Evolutionary conservation across 2,329 filamentous ascomycete species (phyloP), one percentile per base, ranked within the genome.

Genomic region (Nothophaeocryptopus gaeumannii): DNA sequence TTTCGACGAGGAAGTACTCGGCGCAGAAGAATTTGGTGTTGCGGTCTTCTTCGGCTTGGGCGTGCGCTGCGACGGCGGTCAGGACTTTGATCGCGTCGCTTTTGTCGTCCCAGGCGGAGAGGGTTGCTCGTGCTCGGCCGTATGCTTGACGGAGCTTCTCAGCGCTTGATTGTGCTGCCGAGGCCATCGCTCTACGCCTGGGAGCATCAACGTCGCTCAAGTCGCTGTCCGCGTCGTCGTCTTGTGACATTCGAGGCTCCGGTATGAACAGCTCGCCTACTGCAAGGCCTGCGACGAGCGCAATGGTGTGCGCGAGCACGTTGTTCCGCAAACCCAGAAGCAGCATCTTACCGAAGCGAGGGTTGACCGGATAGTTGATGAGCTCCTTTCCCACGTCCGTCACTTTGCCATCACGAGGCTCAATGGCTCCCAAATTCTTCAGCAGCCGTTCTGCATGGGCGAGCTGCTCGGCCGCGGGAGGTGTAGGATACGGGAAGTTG

Each of bases 401-500:
- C 13, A 96, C 84, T 60, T 86, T 81, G 0, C 89, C 89, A 15
- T 39, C 51, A 8, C 79, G 77, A 0, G 79, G 60, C 9, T 83
- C 82, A 30, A 97, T 76, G 1, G 92, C 93, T 0, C 89, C 89
- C 3, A 99, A 79, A 66, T 96, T 95, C 39, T 81, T 84, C 8
- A 99, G 77, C 7, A 96, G 77, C 63, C 86, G 89, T 72, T 99
- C 93, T 0, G 93, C 90, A 64, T 86, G 89, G 41, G 82, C 80
- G 14, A 99, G 76, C 55, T 84, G 88, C 45, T 83, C 77, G 11
- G 84, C 79, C 61, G 90, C 85, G 1, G 93, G 93, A 0, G 90
- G 84, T 11, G 92, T 97, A 3, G 93, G 93, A 67, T 97, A 99
- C 0, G 95, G 93, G 67, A 99, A 99, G 69, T 93, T 95, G 66